phyloP scores from a whole-genome alignment of 441 rosid genomes.

The Eutrema salsugineum region DNA sequence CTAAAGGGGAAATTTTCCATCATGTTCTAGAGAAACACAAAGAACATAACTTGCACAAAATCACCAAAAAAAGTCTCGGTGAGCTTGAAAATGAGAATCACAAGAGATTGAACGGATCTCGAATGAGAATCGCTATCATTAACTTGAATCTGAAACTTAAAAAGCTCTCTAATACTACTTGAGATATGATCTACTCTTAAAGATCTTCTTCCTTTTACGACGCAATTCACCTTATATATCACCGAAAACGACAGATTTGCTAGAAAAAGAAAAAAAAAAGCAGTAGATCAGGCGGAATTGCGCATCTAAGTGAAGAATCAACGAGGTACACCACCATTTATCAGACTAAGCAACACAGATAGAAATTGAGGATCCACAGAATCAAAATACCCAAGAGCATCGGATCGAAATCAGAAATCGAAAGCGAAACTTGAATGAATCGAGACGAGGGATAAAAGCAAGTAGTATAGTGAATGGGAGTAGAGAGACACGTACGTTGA shows the following conservation, averaged over 20 bases:
- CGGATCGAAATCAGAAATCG: constrained; percentile 6
- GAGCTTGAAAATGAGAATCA: constrained; percentile 5
- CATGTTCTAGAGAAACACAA: background rate
- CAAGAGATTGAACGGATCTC: background rate
- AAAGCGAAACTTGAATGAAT: background rate
- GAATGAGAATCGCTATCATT: background rate
- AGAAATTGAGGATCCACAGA: background rate
- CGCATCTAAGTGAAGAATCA: background rate
- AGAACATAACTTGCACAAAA: background rate
- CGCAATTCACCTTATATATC: background rate
- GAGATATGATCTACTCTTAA: background rate
- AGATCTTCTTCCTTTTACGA: background rate
- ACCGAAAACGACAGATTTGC: background rate
- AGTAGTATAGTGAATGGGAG: background rate
- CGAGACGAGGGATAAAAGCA: background rate
- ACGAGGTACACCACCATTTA: background rate
- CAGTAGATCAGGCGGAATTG: constrained; percentile 5
- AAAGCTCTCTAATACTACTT: background rate
- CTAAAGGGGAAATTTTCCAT: background rate
- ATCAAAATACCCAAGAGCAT: background rate
- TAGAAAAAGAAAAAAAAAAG: background rate
- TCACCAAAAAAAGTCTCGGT: background rate
- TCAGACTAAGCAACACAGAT: background rate
- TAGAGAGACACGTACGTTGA: constrained; percentile 39
- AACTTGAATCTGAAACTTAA: background rate